A percentile compares a stretch with the other conserved stretches of the same genome.
Evolutionary conservation across 768 basidiomycete genomes (phyloP).

Genomic region (Russula griseocarnosa): DNA sequence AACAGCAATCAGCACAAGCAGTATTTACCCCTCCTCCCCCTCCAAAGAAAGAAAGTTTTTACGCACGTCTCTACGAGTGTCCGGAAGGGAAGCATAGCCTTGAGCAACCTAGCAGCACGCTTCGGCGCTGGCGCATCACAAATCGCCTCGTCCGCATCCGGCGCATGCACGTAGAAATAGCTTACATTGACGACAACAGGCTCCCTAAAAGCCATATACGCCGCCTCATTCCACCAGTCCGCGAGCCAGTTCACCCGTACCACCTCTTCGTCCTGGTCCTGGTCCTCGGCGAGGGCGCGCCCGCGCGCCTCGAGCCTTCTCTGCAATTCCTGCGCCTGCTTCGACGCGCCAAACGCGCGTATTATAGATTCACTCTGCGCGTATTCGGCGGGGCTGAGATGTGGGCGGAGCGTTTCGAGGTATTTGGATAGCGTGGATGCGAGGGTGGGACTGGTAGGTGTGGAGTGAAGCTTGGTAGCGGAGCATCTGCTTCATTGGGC

Average conservation of each 20-base stretch:
- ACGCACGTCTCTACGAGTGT: conserved; percentile 74
- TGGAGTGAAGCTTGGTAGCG: conserved; percentile 66
- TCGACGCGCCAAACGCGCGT: conserved; percentile 63
- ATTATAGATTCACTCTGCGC: conserved; percentile 55
- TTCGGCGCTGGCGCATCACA: conserved; percentile 59
- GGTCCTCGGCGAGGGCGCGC: too few relatives aligned
- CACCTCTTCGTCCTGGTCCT: conserved; percentile 41
- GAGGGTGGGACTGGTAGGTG: conserved; percentile 82
- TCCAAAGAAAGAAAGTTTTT: not conserved
- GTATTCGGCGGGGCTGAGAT: conserved; percentile 62
- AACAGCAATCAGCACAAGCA: not conserved
- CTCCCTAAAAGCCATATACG: conserved; percentile 85
- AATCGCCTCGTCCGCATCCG: conserved; percentile 42
- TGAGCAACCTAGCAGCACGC: conserved; percentile 78
- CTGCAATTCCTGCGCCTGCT: conserved; percentile 71
- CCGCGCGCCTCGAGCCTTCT: conserved; percentile 64
- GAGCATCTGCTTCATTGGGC: conserved; percentile 70
- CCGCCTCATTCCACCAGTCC: conserved; percentile 97
- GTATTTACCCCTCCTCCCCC: not conserved
- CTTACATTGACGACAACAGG: conserved; percentile 89
- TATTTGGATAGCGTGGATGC: conserved; percentile 83
- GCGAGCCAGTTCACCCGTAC: conserved; percentile 70
- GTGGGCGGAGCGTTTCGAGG: conserved; percentile 78
- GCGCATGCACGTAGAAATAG: conserved; percentile 88
- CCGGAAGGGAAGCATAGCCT: conserved; percentile 82